Conservation (phyloP, 202 grass and related monocot genomes). For the Elaeis oleifera region DNA sequence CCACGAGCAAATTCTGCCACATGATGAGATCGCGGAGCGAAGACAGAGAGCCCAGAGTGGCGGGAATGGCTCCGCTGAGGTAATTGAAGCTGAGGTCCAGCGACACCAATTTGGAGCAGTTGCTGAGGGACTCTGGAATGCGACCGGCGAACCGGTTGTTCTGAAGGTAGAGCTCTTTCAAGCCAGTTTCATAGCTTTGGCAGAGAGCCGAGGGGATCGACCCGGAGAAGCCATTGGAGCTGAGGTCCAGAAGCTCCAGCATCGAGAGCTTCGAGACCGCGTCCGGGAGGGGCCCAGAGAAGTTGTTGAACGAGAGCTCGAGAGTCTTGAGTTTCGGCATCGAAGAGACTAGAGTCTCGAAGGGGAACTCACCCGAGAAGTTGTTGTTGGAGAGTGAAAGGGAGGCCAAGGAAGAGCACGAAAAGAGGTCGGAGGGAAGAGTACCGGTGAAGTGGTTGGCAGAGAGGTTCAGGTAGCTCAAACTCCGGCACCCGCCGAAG, state of each 20-base stretch:
- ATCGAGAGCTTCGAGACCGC: constrained; percentile 41
- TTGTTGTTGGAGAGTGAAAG: constrained; percentile 87
- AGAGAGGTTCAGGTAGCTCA: constrained; percentile 66
- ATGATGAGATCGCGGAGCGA: constrained; percentile 73
- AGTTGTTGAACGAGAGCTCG: constrained; percentile 77
- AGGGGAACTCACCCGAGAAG: constrained; percentile 69
- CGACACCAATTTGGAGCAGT: constrained; percentile 61
- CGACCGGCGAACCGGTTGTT: constrained; percentile 72
- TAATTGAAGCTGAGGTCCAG: constrained; percentile 88
- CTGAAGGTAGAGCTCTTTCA: constrained; percentile 81
- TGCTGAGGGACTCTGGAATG: constrained; percentile 66
- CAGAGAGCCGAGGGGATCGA: constrained; percentile 56
- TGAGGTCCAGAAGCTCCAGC: constrained; percentile 81
- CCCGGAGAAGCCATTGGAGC: constrained; percentile 73
- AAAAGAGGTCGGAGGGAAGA: constrained; percentile 50
- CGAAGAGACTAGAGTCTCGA: constrained; percentile 28
- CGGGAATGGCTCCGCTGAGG: constrained; percentile 60
- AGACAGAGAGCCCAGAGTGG: constrained; percentile 43
- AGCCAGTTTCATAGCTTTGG: constrained; percentile 23
- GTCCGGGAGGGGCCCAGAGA: constrained; percentile 49
- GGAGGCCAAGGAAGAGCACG: constrained; percentile 31
- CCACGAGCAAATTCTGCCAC: constrained; percentile 82
- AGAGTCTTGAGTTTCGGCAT: constrained; percentile 48
- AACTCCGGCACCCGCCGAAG: constrained; percentile 42
- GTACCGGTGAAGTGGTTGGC: constrained; percentile 58